A percentile compares a stretch with the other conserved stretches of the same genome.
phyloP scores from a whole-genome alignment of 495 filamentous ascomycete genomes.

The Penicillium pulvis region DNA sequence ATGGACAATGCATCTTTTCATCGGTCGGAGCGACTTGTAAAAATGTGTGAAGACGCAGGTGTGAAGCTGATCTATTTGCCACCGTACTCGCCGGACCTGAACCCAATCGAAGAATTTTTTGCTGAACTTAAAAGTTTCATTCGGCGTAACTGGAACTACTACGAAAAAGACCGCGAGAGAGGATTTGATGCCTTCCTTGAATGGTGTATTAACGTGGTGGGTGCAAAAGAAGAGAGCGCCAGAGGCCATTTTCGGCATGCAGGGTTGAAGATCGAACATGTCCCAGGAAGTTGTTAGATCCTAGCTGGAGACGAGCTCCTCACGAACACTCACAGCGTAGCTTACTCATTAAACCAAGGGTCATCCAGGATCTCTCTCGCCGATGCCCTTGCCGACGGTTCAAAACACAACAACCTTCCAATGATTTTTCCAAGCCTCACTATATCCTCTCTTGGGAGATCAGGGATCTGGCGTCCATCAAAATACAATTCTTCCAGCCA shows the following conservation, averaged over 20 bases:
- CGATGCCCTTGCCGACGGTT: slow-evolving; percentile 37
- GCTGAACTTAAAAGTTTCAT: slow-evolving; percentile 22
- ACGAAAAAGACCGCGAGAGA: slow-evolving; percentile 3
- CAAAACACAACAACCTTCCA: slow-evolving; percentile 34
- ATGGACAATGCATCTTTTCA: background rate
- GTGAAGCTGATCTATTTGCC: too few relatives aligned
- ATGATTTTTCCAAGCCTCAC: slow-evolving; percentile 33
- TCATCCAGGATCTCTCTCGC: slow-evolving; percentile 34
- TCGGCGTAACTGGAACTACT: slow-evolving; percentile 8
- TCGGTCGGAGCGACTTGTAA: too few relatives aligned
- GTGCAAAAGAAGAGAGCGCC: slow-evolving; percentile 11
- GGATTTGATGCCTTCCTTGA: slow-evolving; percentile 11
- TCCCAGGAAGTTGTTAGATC: too few relatives aligned
- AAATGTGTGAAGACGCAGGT: too few relatives aligned
- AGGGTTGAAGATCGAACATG: slow-evolving; percentile 4
- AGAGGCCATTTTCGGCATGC: slow-evolving; percentile 11
- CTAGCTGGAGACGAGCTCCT: too few relatives aligned
- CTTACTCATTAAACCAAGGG: slow-evolving; percentile 33
- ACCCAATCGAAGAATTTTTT: too few relatives aligned
- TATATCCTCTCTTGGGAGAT: slow-evolving; percentile 34
- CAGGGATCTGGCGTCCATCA: slow-evolving; percentile 24
- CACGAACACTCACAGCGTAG: too few relatives aligned
- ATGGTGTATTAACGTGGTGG: slow-evolving; percentile 10
- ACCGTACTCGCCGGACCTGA: too few relatives aligned
- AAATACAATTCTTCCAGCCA: slow-evolving; percentile 42